Percentiles rank a stretch among this genome's conserved stretches.
Evolutionary conservation across 176 grass and related monocot species (phyloP).

Genomic region (Lolium multiflorum): DNA sequence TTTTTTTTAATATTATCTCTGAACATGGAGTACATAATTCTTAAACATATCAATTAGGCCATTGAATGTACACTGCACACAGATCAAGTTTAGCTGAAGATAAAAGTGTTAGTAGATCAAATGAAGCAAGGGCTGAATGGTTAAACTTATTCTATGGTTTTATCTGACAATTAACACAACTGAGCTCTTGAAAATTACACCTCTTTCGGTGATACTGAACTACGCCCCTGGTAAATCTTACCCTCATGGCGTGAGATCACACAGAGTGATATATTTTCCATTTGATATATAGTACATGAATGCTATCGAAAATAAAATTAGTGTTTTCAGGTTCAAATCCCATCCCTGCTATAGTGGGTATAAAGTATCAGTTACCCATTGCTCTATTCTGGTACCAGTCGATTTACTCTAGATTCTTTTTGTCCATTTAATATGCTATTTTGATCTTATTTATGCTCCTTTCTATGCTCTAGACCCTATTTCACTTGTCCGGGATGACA

Average conservation of each 20-base stretch:
- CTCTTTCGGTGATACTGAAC: constrained; percentile 11
- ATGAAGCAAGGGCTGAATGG: not conserved
- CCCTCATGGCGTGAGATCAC: not conserved
- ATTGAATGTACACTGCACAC: not conserved
- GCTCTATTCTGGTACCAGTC: constrained; percentile 20
- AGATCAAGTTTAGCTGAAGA: not conserved
- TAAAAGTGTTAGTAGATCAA: constrained; percentile 3
- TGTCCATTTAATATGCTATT: not conserved
- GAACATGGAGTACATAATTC: not conserved
- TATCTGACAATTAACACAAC: not conserved
- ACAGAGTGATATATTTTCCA: not conserved
- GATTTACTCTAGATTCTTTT: constrained; percentile 28
- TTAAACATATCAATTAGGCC: not conserved
- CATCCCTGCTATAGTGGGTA: not conserved
- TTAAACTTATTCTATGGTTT: not conserved
- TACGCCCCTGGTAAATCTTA: constrained; percentile 26
- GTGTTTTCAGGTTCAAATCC: constrained; percentile 22
- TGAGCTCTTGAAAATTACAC: not conserved
- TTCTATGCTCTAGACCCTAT: constrained; percentile 70
- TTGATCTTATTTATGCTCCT: constrained; percentile 50
- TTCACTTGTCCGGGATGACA: constrained; percentile 84
- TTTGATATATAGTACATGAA: constrained; percentile 5
- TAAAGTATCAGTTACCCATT: not conserved
- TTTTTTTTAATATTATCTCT: not conserved
- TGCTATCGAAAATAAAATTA: constrained; percentile 4